Base-by-base conservation (phyloP, 2,329 filamentous ascomycete genomes). In the Aureobasidium sp. region DNA sequence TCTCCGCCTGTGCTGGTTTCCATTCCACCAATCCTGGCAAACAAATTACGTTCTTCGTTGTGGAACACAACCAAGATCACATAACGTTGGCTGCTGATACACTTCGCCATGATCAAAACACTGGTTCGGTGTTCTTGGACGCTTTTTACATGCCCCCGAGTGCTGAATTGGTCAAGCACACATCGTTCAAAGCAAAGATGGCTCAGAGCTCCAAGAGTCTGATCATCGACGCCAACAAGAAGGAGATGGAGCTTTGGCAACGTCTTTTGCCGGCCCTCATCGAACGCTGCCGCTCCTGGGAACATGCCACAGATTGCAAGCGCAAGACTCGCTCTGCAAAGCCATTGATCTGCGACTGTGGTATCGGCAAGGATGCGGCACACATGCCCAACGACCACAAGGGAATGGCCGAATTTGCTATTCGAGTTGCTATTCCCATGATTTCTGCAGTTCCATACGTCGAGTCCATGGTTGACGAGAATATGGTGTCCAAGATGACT, bases 231-330 rank as follows among this genome's bases (percentile, higher is more conserved):
- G 53, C 32, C 1, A 44, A 26, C 29, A 53, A 37, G 23, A 66
- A 68, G 12, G 72, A 74, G 52, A 52, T 71, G 17, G 58, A 53
- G 9, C 58, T 73, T 15, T 76, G 74, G 74, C 72, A 70, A 46
- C 64, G 67, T 34, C 62, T 70, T 4, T 57, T 75, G 2, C 70
- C 72, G 0, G 70, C 72, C 5, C 68, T 70, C 41, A 68, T 67
- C 20, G 74, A 76, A 59, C 72, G 76, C n/a, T 77, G 75, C 59
- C 70, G 75, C 8, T 63, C 63, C 8, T 78, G 75, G 75, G 65
- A 67, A 27, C 76, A 78, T 62, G 61, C 62, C 13, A 12, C 65
- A 1, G 62, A 64, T 4, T 78, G 76, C 65, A 68, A 71, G 51
- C 76, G 75, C 63, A 59, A 37, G 4, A 27, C 7, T 6, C 68